Percentiles rank a stretch among this genome's conserved stretches.
Conservation (phyloP, 495 filamentous ascomycete genomes). For the Lentithecium fluviatile region DNA sequence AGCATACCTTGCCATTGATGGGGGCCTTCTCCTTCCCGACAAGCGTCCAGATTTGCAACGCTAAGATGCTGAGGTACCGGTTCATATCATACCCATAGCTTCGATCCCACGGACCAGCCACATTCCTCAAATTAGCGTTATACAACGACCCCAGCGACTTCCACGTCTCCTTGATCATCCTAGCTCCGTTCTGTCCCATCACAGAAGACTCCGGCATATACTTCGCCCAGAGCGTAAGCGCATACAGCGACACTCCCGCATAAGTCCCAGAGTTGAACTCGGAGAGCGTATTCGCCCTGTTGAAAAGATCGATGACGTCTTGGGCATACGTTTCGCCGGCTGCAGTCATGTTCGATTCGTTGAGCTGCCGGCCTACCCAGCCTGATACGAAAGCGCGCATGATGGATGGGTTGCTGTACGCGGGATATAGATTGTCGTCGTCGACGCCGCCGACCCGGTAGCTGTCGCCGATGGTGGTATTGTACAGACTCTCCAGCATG, state of each 20-base stretch:
- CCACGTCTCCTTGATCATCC: slow-evolving; percentile 24
- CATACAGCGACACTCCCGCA: slow-evolving; percentile 20
- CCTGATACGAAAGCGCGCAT: slow-evolving; percentile 21
- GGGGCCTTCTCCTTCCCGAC: slow-evolving; percentile 21
- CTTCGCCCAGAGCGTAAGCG: slow-evolving; percentile 27
- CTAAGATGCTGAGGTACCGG: slow-evolving; percentile 22
- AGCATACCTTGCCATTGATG: slow-evolving; percentile 14
- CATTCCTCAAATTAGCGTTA: slow-evolving; percentile 24
- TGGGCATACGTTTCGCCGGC: slow-evolving; percentile 16
- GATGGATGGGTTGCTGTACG: slow-evolving; percentile 28
- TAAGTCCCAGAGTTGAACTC: slow-evolving; percentile 29
- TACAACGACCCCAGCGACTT: slow-evolving; percentile 13
- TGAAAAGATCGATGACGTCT: slow-evolving; percentile 21
- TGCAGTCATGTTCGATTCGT: slow-evolving; percentile 21
- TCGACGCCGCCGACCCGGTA: slow-evolving; percentile 24
- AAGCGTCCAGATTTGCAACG: slow-evolving; percentile 22
- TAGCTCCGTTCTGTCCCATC: slow-evolving; percentile 17
- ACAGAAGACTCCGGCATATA: slow-evolving; percentile 19
- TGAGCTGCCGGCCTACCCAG: slow-evolving; percentile 16
- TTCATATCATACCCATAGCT: slow-evolving; percentile 27
- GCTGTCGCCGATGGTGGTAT: slow-evolving; percentile 25
- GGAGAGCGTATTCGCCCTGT: slow-evolving; percentile 19
- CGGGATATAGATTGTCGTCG: slow-evolving; percentile 22
- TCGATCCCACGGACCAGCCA: slow-evolving; percentile 23
- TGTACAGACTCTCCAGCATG: slow-evolving; percentile 21